Evolutionary conservation across 225 moss, liverwort and hornwort genomes (phyloP), one percentile per base, ranked within the genome.

Genomic region (Marchantia paleacea): DNA sequence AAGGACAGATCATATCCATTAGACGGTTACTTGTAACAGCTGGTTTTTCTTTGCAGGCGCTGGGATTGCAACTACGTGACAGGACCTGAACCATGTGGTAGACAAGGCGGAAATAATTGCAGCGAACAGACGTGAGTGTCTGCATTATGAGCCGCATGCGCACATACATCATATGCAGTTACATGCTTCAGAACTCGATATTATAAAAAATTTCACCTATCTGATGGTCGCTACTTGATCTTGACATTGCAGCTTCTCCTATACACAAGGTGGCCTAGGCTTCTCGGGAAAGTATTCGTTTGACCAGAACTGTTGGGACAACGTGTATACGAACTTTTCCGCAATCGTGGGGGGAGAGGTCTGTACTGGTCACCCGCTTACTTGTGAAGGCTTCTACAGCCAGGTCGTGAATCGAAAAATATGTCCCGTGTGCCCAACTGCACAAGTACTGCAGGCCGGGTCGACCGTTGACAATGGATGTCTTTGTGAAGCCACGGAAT

Each of bases 1-100:
- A 39, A 39, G 39, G 39, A 39, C 39, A n/a, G n/a, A n/a, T n/a
- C n/a, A n/a, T n/a, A n/a, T n/a, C n/a, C n/a, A n/a, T n/a, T 55
- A 28, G 47, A 61, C 30, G 39, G 39, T 2, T 58, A 25, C 48
- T 78, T 12, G 25, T 10, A 29, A 26, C 6, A 18, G 19, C 9
- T 57, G 75, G 31, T 30, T 10, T 39, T 12, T 14, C 19, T 62
- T 5, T 39, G 73, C 80, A 86, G 85, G 76, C 79, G 75, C 30
- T 86, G 85, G 85, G 80, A 77, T 57, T 86, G 85, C 70, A 86
- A 86, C 55, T 86, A 86, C 80, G 14, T 86, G 55, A 67, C 69
- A n/a, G 82, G 82, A 24, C 63, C 74, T 31, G 10, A 28, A 24
- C 81, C 81, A 8, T 81, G 81, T 62, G n/a, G 30, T 10, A 12